phyloP scores from a whole-genome alignment of 2,329 filamentous ascomycete species.

The Hypoxylon rubiginosum region DNA sequence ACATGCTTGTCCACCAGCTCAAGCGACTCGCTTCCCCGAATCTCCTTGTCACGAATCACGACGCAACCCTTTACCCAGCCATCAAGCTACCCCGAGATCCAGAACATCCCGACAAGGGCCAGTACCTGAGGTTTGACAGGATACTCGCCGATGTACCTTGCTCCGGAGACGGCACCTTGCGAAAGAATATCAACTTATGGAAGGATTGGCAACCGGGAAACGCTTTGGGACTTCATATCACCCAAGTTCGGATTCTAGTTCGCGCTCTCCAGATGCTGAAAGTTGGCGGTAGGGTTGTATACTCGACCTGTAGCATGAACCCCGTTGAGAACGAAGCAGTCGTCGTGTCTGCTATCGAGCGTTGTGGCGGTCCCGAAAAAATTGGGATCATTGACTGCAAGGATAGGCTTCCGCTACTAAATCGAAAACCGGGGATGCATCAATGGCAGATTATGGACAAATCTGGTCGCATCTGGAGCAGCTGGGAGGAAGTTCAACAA shows the following conservation, averaged over 20 bases:
- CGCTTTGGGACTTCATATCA: constrained; percentile 86
- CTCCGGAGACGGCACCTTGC: constrained; percentile 91
- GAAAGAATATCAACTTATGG: constrained; percentile 96
- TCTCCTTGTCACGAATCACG: constrained; percentile 96
- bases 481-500: constrained; percentile 84
- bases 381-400: constrained; percentile 89
- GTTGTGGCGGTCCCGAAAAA: constrained; percentile 86
- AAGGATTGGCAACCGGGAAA: constrained; percentile 93
- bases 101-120: constrained; percentile 67
- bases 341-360: constrained; percentile 86
- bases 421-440: constrained; percentile 81
- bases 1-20: constrained; percentile 97
- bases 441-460: constrained; percentile 95
- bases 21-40: constrained; percentile 98
- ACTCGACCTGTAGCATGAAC: constrained; percentile 99
- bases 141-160: constrained; percentile 97
- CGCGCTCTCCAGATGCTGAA: constrained; percentile 96
- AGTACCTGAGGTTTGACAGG: constrained; percentile 95
- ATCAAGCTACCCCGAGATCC: constrained; percentile 80
- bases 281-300: constrained; percentile 92
- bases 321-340: constrained; percentile 97
- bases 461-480: constrained; percentile 80
- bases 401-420: constrained; percentile 80
- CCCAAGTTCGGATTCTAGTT: constrained; percentile 90
- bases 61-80: constrained; percentile 94